A percentile compares a stretch with the other conserved stretches of the same genome.
Conservation (phyloP, 1,139 yeast species). For the Entelexis sorbosivorans region DNA sequence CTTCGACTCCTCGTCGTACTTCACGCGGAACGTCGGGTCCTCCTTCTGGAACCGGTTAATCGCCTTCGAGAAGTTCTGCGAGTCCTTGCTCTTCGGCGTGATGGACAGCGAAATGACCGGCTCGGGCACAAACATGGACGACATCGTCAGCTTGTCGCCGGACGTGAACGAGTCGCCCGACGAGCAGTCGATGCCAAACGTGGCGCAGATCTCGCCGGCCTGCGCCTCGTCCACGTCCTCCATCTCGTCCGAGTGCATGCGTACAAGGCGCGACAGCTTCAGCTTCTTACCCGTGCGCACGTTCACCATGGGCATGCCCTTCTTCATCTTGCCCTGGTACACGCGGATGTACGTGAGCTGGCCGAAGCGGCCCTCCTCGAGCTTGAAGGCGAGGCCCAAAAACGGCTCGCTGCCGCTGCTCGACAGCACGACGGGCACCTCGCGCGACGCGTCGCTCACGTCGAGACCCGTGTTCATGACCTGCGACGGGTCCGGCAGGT, state of each 20-base stretch:
- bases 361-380: conserved; percentile 97
- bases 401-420: conserved; percentile 73
- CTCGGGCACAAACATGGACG: conserved; percentile 97
- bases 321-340: conserved; percentile 87
- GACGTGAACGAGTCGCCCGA: conserved; percentile 97
- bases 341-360: conserved; percentile 94
- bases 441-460: conserved; percentile 44
- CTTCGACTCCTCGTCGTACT: conserved; percentile 80
- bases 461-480: conserved; percentile 84
- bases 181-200: conserved; percentile 98
- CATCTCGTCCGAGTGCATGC: conserved; percentile 99
- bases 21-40: conserved; percentile 95
- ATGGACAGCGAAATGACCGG: conserved; percentile 92
- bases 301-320: conserved; percentile 81
- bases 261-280: conserved; percentile 86
- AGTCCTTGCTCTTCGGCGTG: conserved; percentile 79
- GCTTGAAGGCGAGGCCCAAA: conserved; percentile 92
- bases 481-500: conserved; percentile 89
- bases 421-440: conserved; percentile 59
- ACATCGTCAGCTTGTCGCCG: conserved; percentile 62
- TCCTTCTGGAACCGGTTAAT: conserved; percentile 95
- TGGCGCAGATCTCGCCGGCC: conserved; percentile 98
- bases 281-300: conserved; percentile 88
- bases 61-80: conserved; percentile 87
- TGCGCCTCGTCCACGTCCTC: conserved; percentile 93